Evolutionary conservation across 1,284 basidiomycete species (phyloP).

Genomic region (Cystobasidium slooffiae): DNA sequence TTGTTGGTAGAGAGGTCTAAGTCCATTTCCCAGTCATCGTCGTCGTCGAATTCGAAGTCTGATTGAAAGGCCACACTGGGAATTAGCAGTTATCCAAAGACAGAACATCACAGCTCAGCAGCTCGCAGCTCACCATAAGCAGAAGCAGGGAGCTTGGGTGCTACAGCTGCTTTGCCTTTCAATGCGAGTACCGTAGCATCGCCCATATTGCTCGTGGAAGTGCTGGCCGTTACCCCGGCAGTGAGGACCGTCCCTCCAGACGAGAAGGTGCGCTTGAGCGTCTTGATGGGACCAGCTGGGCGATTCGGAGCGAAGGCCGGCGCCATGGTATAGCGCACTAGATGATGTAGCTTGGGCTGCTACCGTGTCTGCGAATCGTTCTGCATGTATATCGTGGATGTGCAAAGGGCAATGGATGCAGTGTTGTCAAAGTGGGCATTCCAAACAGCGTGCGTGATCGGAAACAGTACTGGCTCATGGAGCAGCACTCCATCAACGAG

Average conservation of each 20-base stretch:
- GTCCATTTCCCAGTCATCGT: slow-evolving; percentile 30
- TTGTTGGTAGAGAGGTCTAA: slow-evolving; percentile 21
- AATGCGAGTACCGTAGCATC: neutral
- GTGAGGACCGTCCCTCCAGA: slow-evolving; percentile 33
- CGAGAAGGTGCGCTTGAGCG: slow-evolving; percentile 38
- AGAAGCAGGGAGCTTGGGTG: slow-evolving; percentile 33
- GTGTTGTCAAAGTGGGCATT: neutral
- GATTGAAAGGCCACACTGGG: neutral
- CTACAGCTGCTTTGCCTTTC: neutral
- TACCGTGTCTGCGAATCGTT: neutral
- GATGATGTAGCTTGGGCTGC: neutral
- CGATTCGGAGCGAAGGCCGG: neutral
- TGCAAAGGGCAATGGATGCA: neutral
- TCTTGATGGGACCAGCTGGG: slow-evolving; percentile 29
- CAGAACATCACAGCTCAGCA: neutral
- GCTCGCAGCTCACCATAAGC: slow-evolving; percentile 28
- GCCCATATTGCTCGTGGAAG: neutral
- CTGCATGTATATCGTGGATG: neutral
- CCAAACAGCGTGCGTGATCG: slow-evolving; percentile 12
- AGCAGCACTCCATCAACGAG: neutral
- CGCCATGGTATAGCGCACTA: neutral
- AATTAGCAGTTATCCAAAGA: neutral
- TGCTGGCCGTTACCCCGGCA: slow-evolving; percentile 6
- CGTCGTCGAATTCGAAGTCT: slow-evolving; percentile 42
- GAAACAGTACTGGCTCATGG: neutral